These are phyloP conservation scores for Leccinum variicolor DNA, from an alignment of 768 basidiomycete species.

Conservation along the genomic window DNA sequence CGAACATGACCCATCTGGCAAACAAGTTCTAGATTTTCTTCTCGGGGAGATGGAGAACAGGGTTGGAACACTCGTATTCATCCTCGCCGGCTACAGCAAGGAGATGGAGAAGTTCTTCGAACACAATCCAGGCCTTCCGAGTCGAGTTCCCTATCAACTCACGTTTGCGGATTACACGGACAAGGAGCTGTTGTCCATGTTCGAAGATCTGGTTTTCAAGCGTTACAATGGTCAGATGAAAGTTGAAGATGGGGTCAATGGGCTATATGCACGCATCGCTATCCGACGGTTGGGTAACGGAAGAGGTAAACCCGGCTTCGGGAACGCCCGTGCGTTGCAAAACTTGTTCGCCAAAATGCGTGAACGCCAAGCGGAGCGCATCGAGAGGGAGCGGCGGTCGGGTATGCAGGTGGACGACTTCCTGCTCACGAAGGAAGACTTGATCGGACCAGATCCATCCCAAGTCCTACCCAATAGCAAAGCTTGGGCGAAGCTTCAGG, in stretches of 20 bases:
- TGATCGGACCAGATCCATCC: conserved; percentile 66
- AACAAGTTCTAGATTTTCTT: conserved; percentile 64
- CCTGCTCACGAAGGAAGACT: conserved; percentile 47
- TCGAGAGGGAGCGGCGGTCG: conserved; percentile 39
- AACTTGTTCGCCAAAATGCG: conserved; percentile 46
- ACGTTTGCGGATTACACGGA: conserved; percentile 64
- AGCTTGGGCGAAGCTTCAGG: conserved; percentile 53
- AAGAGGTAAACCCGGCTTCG: conserved; percentile 58
- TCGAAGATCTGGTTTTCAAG: conserved; percentile 45
- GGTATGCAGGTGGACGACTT: conserved; percentile 50
- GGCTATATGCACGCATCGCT: conserved; percentile 55
- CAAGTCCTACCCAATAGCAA: conserved; percentile 41
- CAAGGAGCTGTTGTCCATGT: conserved; percentile 51
- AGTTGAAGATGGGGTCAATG: conserved; percentile 52
- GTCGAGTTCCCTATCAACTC: conserved; percentile 62
- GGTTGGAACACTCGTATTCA: conserved; percentile 62
- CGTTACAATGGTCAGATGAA: conserved; percentile 50
- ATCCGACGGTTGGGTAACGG: conserved; percentile 61
- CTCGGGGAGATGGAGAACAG: conserved; percentile 76
- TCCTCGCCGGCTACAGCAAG: conserved; percentile 67
- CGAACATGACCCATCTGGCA: conserved; percentile 46
- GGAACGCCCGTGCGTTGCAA: conserved; percentile 63
- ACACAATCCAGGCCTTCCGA: conserved; percentile 66
- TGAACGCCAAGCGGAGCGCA: conserved; percentile 52
- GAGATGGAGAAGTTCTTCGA: conserved; percentile 80